Base-by-base conservation (phyloP, 2,329 filamentous ascomycete genomes). In the Epichloe festucae region DNA sequence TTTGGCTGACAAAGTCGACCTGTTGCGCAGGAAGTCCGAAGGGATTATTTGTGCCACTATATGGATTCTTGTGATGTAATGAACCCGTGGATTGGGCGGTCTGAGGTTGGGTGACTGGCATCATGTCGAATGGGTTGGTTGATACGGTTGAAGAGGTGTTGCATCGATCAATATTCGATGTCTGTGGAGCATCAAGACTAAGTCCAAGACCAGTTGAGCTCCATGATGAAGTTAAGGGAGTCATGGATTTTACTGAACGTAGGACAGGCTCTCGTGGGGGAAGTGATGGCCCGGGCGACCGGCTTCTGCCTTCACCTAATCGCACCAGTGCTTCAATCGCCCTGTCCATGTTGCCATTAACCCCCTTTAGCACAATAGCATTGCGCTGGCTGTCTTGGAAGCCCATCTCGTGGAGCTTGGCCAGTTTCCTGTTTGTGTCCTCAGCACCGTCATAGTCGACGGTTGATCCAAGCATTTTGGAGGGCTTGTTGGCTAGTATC, bases 381-480 rank as follows among this genome's bases (percentile, higher is more conserved):
- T 96, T 97, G 53, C 86, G 81, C 59, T 85, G 87, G 42, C 85
- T 82, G 63, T 98, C 89, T 4, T 72, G 73, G 61, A 98, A 98
- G 0, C 93, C 93, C 89, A 97, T 95, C 52, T 96, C 89, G 51
- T 82, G 79, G 52, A 98, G 70, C 49, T 81, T 82, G 3, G 75
- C 73, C 64, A 97, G 68, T 65, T 97, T 97, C 48, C 77, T 75
- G 43, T 94, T 88, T 51, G 83, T 76, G 53, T 82, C 81, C 57
- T 85, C 75, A 46, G 64, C 58, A 21, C 62, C 68, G 49, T 75
- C 73, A 45, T 71, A 68, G 40, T 75, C 77, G 27, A 93, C 73
- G 46, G 79, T 82, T 11, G 82, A 80, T 3, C 86, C 86, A 64
- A 91, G 88, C 8, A 79, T 68, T 55, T 77, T 77, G 8, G 85